phyloP scores from a whole-genome alignment of 2,329 filamentous ascomycete species.

The Graphilbum fragrans region DNA sequence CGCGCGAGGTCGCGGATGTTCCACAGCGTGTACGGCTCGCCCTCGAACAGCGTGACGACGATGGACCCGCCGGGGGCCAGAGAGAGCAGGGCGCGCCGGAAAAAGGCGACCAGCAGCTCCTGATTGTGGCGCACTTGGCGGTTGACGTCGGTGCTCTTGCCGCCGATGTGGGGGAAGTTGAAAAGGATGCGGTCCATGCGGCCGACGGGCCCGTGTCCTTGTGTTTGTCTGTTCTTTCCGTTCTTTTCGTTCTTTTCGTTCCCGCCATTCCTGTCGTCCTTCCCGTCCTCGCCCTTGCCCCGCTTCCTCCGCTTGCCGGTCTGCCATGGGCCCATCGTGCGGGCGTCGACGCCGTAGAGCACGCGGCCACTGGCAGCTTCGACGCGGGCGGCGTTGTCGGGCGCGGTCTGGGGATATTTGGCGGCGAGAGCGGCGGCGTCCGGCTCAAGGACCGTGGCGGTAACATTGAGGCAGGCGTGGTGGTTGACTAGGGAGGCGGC shows the following conservation, averaged over 20 bases:
- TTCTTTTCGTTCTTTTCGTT: slow-evolving; percentile 15
- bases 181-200: slow-evolving; percentile 73
- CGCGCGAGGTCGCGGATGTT: slow-evolving; percentile 80
- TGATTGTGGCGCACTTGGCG: slow-evolving; percentile 90
- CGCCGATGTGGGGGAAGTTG: slow-evolving; percentile 95
- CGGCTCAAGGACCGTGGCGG: slow-evolving; percentile 57
- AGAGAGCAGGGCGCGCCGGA: slow-evolving; percentile 37
- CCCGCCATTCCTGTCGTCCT: slow-evolving; percentile 17
- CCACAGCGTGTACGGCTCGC: slow-evolving; percentile 91
- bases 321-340: slow-evolving; percentile 41
- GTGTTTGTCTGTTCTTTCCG: slow-evolving; percentile 13
- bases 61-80: slow-evolving; percentile 50
- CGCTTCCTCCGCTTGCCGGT: slow-evolving; percentile 14
- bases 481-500: slow-evolving; percentile 52
- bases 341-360: slow-evolving; percentile 55
- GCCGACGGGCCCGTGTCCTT: slow-evolving; percentile 8
- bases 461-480: slow-evolving; percentile 54
- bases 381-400: slow-evolving; percentile 43
- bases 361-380: slow-evolving; percentile 31
- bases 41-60: slow-evolving; percentile 82
- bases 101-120: slow-evolving; percentile 60
- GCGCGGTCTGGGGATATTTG: slow-evolving; percentile 62
- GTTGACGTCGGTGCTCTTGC: slow-evolving; percentile 85
- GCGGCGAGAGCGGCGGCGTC: slow-evolving; percentile 40
- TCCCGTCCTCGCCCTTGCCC: slow-evolving; percentile 16